Base-by-base conservation (phyloP, 2,329 filamentous ascomycete genomes). In the Grosmannia serpens region DNA sequence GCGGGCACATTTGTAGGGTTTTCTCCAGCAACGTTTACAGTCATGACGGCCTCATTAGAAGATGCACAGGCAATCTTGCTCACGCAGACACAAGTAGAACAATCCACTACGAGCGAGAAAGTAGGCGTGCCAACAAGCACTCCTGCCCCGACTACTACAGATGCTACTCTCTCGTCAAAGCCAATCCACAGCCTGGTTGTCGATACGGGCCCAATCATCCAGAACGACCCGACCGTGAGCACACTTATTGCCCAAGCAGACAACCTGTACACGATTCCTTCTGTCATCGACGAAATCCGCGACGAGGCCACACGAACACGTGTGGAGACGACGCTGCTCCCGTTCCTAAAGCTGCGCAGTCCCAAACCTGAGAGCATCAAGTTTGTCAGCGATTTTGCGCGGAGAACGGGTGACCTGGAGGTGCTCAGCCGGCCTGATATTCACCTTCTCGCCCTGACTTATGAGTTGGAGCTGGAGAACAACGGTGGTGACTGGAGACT, bases 171-270 rank as follows among this genome's bases (percentile, higher is more conserved):
- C n/a, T 44, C 50, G n/a, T 61, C 17, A 64, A 96, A 91, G 69
- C 80, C 86, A 0, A 84, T 95, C 55, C 85, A 95, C 74, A 87
- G 86, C 57, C 83, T 97, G 56, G 81, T 97, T 31, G 80, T 99
- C 64, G 94, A 99, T 69, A 88, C 94, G 3, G 92, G 91, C 29
- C 91, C 92, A 9, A 84, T 99, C 61, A 91, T 99, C 71, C 92
- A 92, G 70, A 96, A 96, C 74, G 87, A 94, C 63, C 90, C 92
- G 15, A 78, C 89, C 13, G 83, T 94, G 27, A 95, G 89, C 52
- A 89, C 88, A 0, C 83, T 99, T 13, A 77, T 96, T 56, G 80
- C 82, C 44, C 85, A 89, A 69, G 85, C 90, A 53, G 86, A 94
- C 67, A 76, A 80, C 60, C 79, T 96, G 49, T 83, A 91, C 67